phyloP scores from a whole-genome alignment of 2,329 filamentous ascomycete species.

The Exophiala calicioides region DNA sequence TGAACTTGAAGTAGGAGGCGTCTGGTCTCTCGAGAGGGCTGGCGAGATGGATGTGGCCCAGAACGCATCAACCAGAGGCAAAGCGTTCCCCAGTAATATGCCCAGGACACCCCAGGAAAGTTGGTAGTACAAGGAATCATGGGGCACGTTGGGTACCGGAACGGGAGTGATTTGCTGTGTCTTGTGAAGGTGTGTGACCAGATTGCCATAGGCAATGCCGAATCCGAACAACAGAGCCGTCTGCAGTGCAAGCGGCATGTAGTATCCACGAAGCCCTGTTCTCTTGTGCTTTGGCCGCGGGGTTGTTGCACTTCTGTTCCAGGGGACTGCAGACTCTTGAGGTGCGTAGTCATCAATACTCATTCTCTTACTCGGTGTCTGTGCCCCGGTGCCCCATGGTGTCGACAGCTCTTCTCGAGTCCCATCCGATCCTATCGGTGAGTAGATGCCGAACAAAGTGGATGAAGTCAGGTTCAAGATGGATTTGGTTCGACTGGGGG shows the following conservation, averaged over 20 bases:
- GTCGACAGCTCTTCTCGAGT: constrained; percentile 62
- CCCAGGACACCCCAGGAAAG: constrained; percentile 80
- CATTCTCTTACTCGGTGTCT: constrained; percentile 60
- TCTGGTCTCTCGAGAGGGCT: constrained; percentile 28
- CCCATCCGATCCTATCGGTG: constrained; percentile 60
- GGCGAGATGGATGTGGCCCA: constrained; percentile 62
- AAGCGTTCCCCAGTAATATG: constrained; percentile 71
- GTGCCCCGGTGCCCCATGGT: constrained; percentile 76
- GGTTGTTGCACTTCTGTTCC: constrained; percentile 16
- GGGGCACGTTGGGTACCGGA: constrained; percentile 58
- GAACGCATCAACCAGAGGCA: constrained; percentile 80
- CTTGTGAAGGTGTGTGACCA: constrained; percentile 78
- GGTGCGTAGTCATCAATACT: constrained; percentile 46
- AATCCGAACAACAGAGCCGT: constrained; percentile 71
- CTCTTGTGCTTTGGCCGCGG: constrained; percentile 34
- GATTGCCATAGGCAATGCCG: constrained; percentile 77
- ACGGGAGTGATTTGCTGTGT: constrained; percentile 65
- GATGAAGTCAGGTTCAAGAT: constrained; percentile 84
- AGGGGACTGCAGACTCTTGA: constrained; percentile 18
- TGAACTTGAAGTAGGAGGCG: constrained; percentile 33
- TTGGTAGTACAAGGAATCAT: constrained; percentile 66
- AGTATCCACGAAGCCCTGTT: constrained; percentile 44
- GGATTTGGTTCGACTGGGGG: constrained; percentile 70
- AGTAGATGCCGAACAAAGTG: constrained; percentile 90
- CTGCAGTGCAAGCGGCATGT: constrained; percentile 60